Evolutionary conservation across 2,329 filamentous ascomycete genomes (phyloP).

Genomic region (Leptodontidium sp.): DNA sequence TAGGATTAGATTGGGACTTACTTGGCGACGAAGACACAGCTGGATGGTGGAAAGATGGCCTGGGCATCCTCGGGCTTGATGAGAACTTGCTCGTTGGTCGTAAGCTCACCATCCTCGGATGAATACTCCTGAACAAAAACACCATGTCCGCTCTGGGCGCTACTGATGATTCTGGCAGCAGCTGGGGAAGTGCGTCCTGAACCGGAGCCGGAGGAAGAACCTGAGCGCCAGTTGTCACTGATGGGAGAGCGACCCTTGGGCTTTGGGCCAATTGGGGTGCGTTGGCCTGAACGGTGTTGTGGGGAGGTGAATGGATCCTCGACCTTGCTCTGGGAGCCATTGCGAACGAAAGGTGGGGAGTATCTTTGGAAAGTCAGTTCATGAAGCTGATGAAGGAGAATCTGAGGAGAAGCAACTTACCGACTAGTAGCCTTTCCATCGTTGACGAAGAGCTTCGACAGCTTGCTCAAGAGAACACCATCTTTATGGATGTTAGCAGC

Average conservation of each 20-base stretch:
- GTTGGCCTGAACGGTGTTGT: slow-evolving; percentile 30
- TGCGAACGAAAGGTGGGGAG: slow-evolving; percentile 43
- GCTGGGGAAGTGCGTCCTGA: slow-evolving; percentile 31
- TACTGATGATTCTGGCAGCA: slow-evolving; percentile 24
- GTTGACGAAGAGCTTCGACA: slow-evolving; percentile 26
- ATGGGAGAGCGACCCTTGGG: slow-evolving; percentile 33
- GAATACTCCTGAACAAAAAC: slow-evolving; percentile 31
- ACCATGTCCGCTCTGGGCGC: slow-evolving; percentile 31
- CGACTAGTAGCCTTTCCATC: slow-evolving; percentile 22
- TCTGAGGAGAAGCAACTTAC: slow-evolving; percentile 32
- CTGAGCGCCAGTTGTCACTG: slow-evolving; percentile 44
- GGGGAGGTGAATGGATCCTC: slow-evolving; percentile 41
- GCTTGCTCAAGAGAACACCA: slow-evolving; percentile 27
- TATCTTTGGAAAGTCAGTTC: slow-evolving; percentile 36
- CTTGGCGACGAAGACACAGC: slow-evolving; percentile 73
- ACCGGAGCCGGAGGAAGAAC: slow-evolving; percentile 37
- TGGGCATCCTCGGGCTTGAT: slow-evolving; percentile 43
- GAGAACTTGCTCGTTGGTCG: slow-evolving; percentile 20
- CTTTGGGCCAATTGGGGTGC: slow-evolving; percentile 38
- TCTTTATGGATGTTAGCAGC: slow-evolving; percentile 20
- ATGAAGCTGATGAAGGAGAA: not conserved
- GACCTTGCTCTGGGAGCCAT: slow-evolving; percentile 32
- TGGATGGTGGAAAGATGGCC: slow-evolving; percentile 54
- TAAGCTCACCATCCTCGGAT: slow-evolving; percentile 22
- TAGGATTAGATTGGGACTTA: slow-evolving; percentile 51